phyloP scores from a whole-genome alignment of 2,329 filamentous ascomycete genomes.

The Fusarium hostae region DNA sequence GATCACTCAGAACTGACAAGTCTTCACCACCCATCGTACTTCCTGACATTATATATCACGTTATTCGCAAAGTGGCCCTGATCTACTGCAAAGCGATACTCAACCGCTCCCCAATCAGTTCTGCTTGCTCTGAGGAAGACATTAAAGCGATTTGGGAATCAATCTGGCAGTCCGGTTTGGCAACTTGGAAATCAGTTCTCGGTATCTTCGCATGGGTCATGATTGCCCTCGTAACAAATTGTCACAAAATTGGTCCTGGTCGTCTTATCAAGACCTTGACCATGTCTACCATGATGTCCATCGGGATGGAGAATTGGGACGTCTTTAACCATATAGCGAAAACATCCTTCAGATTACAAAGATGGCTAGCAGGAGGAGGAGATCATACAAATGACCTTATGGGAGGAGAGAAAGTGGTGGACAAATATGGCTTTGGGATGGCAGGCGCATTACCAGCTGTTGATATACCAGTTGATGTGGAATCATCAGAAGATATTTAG shows the following conservation, averaged over 20 bases:
- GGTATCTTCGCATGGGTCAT: slow-evolving; percentile 63
- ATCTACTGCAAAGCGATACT: slow-evolving; percentile 61
- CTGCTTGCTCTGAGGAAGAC: slow-evolving; percentile 52
- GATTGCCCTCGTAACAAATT: slow-evolving; percentile 55
- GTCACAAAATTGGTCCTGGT: slow-evolving; percentile 53
- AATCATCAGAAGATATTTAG: not conserved
- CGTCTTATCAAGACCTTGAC: slow-evolving; percentile 60
- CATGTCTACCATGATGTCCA: slow-evolving; percentile 56
- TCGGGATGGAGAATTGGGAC: slow-evolving; percentile 62
- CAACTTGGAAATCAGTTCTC: slow-evolving; percentile 58
- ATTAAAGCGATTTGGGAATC: slow-evolving; percentile 59
- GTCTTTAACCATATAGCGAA: slow-evolving; percentile 53
- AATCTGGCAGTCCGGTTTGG: slow-evolving; percentile 59
- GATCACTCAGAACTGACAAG: slow-evolving; percentile 26
- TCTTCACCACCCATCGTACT: slow-evolving; percentile 35
- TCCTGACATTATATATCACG: slow-evolving; percentile 59
- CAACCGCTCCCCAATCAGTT: slow-evolving; percentile 54
- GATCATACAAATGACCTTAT: slow-evolving; percentile 34
- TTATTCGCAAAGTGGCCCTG: slow-evolving; percentile 58
- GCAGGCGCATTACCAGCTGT: slow-evolving; percentile 32
- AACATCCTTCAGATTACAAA: slow-evolving; percentile 53
- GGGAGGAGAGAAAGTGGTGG: slow-evolving; percentile 43
- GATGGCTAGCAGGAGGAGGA: slow-evolving; percentile 53
- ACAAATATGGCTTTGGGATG: slow-evolving; percentile 43
- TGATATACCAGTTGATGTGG: slow-evolving; percentile 27